These are phyloP conservation scores for Fusarium pseudoanthophilum DNA, from an alignment of 2,329 filamentous ascomycete genomes.

Conservation along the genomic window DNA sequence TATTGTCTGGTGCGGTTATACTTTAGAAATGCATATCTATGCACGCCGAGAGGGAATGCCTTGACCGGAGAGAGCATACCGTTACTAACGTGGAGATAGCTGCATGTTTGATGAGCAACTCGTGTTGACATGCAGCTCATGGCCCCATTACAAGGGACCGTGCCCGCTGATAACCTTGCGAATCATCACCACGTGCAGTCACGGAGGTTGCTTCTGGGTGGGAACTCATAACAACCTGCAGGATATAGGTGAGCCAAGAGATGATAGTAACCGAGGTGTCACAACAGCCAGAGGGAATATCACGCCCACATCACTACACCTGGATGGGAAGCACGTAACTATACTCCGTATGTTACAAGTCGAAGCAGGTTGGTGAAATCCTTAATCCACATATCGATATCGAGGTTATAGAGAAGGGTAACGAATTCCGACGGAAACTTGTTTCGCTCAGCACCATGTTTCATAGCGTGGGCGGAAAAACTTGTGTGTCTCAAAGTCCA, in stretches of 20 bases:
- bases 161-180: constrained; percentile 24
- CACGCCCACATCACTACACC: background rate
- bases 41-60: constrained; percentile 17
- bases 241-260: constrained; percentile 21
- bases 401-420: constrained; percentile 12
- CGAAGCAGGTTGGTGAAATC: background rate
- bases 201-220: constrained; percentile 7
- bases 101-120: constrained; percentile 34
- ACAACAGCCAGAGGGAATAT: background rate
- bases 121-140: constrained; percentile 37
- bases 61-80: constrained; percentile 12
- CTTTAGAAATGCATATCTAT: constrained; percentile 13
- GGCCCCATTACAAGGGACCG: constrained; percentile 19
- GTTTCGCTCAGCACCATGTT: constrained; percentile 32
- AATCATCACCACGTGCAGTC: constrained; percentile 28
- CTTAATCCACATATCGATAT: constrained; percentile 6
- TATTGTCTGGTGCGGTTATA: constrained; percentile 7
- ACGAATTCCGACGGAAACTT: constrained; percentile 11
- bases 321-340: background rate
- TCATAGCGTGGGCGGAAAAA: constrained; percentile 20
- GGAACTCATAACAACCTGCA: constrained; percentile 17
- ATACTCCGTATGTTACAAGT: background rate
- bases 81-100: constrained; percentile 29
- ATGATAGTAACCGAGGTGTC: constrained; percentile 10
- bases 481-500: constrained; percentile 18